Base-by-base conservation (phyloP, 192 early-diverging fungal species). In the Podila horticola region DNA sequence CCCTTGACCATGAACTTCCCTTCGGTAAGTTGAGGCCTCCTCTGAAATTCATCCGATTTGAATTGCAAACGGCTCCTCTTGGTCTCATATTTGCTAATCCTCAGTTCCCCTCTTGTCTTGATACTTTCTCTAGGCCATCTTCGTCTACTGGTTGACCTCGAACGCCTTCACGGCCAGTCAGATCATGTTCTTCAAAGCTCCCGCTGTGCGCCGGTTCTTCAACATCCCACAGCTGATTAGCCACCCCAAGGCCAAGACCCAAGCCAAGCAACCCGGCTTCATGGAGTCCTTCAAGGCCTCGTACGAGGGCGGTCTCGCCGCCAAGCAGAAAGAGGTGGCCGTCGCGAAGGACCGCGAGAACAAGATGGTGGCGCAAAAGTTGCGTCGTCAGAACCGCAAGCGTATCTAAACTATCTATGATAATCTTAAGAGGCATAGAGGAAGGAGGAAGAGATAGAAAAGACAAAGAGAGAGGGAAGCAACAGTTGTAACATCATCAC, bases 101-200 rank as follows among this genome's bases (percentile, higher is more conserved):
- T 50, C 41, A 15, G 38, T 9, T 34, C 36, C 31, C 5, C 33
- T 34, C 33, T 59, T 58, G 33, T 34, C 31, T 9, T 41, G 19
- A 17, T 26, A 59, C 55, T 22, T 64, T 69, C 63, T 74, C 61
- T 86, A 93, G 92, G 90, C 84, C 38, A 84, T 96, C 45, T 95
- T 97, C 82, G 83, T 95, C 61, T 96, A 96, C 84, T 96, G 94
- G 94, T 82, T 95, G 62, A 89, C 91, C 58, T 92, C 91, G 71
- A 95, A 94, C 83, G 28, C 89, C 11, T 88, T 91, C 63, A 92
- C 93, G 10, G 77, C 93, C 22, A 66, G 85, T 34, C 96, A 97
- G 87, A 86, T 91, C 50, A 58, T 90, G 31, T 71, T 89, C 38
- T 84, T 97, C 38, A 89, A 88, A 83, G 71, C 82, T 38, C 84